phyloP scores from a whole-genome alignment of 2,329 filamentous ascomycete species.

The Diaporthe capsici region DNA sequence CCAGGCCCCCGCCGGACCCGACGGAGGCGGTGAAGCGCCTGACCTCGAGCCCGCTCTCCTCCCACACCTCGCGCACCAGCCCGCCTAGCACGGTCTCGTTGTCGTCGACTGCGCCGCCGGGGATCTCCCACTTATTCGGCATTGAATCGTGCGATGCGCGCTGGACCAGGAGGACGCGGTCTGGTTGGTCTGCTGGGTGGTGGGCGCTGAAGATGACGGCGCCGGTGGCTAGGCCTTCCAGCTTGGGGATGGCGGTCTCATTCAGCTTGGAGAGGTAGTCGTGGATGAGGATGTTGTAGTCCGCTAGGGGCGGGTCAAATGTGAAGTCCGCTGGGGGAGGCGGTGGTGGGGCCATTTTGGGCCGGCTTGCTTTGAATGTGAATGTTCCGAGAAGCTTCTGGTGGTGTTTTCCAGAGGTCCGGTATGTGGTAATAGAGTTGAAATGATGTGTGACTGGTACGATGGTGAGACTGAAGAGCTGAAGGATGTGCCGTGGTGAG shows the following conservation, averaged over 20 bases:
- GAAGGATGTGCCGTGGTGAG: background rate
- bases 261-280: constrained; percentile 44
- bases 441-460: background rate
- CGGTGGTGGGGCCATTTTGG: constrained; percentile 11
- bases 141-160: constrained; percentile 55
- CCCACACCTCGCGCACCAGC: constrained; percentile 57
- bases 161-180: constrained; percentile 56
- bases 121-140: constrained; percentile 58
- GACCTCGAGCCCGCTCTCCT: constrained; percentile 56
- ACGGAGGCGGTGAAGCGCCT: constrained; percentile 45
- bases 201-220: constrained; percentile 48
- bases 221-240: constrained; percentile 46
- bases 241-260: constrained; percentile 1
- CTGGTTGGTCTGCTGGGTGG: constrained; percentile 30
- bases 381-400: background rate
- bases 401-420: background rate
- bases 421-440: fast-evolving
- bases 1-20: constrained; percentile 18
- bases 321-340: constrained; percentile 46
- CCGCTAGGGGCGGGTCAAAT: constrained; percentile 42
- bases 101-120: constrained; percentile 57
- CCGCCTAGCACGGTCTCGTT: constrained; percentile 54
- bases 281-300: constrained; percentile 43
- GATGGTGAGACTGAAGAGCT: background rate
- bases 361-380: background rate